Evolutionary conservation across 2,329 filamentous ascomycete genomes (phyloP).

Genomic region (Apiospora arundinis): DNA sequence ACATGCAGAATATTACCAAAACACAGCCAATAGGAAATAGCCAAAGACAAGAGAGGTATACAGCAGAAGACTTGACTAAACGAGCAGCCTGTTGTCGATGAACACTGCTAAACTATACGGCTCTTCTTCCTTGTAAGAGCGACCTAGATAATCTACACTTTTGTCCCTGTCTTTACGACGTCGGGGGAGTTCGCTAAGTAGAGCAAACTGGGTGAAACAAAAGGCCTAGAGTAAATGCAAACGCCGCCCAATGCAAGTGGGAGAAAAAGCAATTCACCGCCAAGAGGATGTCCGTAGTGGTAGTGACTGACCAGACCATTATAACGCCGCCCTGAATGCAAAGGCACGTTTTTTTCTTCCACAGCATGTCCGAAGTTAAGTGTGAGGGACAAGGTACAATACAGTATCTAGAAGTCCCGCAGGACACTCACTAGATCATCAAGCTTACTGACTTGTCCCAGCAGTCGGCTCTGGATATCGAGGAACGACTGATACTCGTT

Average conservation of each 20-base stretch:
- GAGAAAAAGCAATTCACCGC: slow-evolving; percentile 4
- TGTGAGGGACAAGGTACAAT: background rate
- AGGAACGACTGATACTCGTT: slow-evolving; percentile 64
- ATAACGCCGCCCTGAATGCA: slow-evolving; percentile 24
- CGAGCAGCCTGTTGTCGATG: background rate
- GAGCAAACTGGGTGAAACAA: background rate
- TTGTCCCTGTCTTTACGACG: background rate
- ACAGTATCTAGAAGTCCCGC: slow-evolving; percentile 69
- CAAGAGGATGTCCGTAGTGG: slow-evolving; percentile 7
- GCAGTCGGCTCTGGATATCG: slow-evolving; percentile 73
- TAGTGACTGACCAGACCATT: background rate
- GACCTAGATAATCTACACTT: slow-evolving; percentile 8
- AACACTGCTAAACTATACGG: background rate
- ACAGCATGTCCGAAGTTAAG: background rate
- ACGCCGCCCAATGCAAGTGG: slow-evolving; percentile 25
- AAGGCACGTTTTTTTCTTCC: background rate
- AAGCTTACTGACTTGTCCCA: slow-evolving; percentile 79
- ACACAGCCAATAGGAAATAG: background rate
- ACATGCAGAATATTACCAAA: too few relatives aligned
- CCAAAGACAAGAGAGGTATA: background rate
- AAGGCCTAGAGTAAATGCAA: slow-evolving; percentile 16
- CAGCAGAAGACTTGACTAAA: background rate
- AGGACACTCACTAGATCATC: slow-evolving; percentile 87
- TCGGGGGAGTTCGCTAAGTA: background rate
- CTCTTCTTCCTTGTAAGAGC: background rate